Percentiles rank a stretch among this genome's conserved stretches.
These are phyloP conservation scores for Sonneratia caseolaris DNA, from an alignment of 345 rosid species.

Conservation along the genomic window DNA sequence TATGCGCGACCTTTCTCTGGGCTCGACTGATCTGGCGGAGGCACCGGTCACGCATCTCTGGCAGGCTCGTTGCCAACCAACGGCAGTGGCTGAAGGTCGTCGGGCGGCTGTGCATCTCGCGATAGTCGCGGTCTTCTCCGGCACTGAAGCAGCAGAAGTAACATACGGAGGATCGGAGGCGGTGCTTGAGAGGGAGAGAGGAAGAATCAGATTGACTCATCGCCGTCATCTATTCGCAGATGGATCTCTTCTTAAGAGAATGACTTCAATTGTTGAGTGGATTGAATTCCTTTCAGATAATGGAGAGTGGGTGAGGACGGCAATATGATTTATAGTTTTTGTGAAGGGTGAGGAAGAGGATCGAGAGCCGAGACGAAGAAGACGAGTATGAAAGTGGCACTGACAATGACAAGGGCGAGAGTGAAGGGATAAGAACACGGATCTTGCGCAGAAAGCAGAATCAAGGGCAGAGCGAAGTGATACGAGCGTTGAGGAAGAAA, in stretches of 20 bases:
- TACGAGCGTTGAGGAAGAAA: background rate
- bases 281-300: background rate
- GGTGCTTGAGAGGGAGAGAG: constrained; percentile 1
- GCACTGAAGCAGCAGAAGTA: constrained; percentile 5
- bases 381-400: background rate
- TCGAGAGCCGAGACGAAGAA: background rate
- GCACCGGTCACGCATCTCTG: constrained; percentile 8
- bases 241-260: too few relatives aligned
- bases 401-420: background rate
- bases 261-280: too few relatives aligned
- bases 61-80: constrained; percentile 1
- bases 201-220: constrained; percentile 2
- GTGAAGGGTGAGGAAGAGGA: background rate
- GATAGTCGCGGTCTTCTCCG: background rate
- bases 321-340: too few relatives aligned
- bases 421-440: constrained; percentile 3
- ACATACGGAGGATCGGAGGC: constrained; percentile 1
- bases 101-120: background rate
- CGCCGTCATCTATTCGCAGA: background rate
- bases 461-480: background rate
- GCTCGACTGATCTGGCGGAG: background rate
- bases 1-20: background rate
- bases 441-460: background rate
- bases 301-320: background rate
- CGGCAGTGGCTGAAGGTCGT: constrained; percentile 1